Conservation (phyloP, 148 eudicot species). For the Fagopyrum homotropicum region DNA sequence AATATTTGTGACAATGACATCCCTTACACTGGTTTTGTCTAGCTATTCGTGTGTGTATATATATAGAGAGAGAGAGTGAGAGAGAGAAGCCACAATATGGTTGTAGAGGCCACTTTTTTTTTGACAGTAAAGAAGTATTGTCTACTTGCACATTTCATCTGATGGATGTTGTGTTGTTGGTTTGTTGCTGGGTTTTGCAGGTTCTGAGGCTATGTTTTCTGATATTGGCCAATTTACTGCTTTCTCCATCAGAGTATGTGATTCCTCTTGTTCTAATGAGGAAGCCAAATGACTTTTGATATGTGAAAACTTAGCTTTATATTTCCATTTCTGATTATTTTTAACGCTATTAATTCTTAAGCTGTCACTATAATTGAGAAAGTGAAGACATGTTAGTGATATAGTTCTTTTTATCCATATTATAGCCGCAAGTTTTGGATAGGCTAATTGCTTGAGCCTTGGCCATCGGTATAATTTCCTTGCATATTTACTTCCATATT, state of each 20-base stretch:
- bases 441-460: not conserved
- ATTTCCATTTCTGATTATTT: not conserved
- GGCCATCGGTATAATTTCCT: not conserved
- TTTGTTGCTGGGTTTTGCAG: slow-evolving; percentile 37
- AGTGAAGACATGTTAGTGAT: not conserved
- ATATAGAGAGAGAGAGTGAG: not conserved
- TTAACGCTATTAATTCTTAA: not conserved
- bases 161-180: slow-evolving; percentile 2
- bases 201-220: slow-evolving; percentile 97
- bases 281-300: not conserved
- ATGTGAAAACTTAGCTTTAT: not conserved
- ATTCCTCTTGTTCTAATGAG: slow-evolving; percentile 3
- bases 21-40: not conserved
- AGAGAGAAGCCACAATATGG: not conserved
- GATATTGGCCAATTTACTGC: slow-evolving; percentile 93
- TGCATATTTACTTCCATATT: not conserved
- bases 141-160: not conserved
- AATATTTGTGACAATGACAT: not conserved
- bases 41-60: not conserved
- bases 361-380: not conserved
- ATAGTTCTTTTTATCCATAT: not conserved
- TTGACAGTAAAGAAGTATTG: not conserved
- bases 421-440: not conserved
- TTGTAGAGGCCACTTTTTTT: not conserved
- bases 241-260: slow-evolving; percentile 62